Conservation (phyloP, 495 filamentous ascomycete genomes). For the Penicillium canescens region DNA sequence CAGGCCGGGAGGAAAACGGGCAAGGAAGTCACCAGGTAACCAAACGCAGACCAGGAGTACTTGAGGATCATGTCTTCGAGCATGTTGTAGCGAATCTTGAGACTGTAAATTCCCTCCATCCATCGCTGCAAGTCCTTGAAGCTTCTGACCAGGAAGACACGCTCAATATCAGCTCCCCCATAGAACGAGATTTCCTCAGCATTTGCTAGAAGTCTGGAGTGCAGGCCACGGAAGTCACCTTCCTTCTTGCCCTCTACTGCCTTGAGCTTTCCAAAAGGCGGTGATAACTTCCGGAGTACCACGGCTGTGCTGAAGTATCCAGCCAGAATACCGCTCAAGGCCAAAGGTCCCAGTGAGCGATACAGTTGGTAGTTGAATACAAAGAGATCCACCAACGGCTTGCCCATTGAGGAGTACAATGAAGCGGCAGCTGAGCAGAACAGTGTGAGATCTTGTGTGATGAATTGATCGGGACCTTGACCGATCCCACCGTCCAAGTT, state of each 20-base stretch:
- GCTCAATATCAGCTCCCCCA: constrained; percentile 90
- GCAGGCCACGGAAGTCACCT: constrained; percentile 87
- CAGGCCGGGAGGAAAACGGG: constrained; percentile 95
- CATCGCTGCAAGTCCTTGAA: constrained; percentile 88
- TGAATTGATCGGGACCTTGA: constrained; percentile 92
- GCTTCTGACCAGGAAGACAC: constrained; percentile 80
- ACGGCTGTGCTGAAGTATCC: constrained; percentile 94
- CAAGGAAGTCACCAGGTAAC: constrained; percentile 88
- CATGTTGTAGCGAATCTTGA: constrained; percentile 98
- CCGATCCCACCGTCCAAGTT: constrained; percentile 94
- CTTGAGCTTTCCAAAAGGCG: constrained; percentile 94
- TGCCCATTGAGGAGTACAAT: constrained; percentile 92
- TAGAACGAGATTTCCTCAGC: constrained; percentile 99
- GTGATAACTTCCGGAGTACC: constrained; percentile 81
- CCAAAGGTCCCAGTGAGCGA: constrained; percentile 86
- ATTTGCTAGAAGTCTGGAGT: constrained; percentile 91
- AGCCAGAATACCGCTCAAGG: constrained; percentile 77
- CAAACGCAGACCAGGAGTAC: constrained; percentile 97
- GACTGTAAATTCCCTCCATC: constrained; percentile 96
- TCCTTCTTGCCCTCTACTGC: constrained; percentile 92
- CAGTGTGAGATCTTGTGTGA: constrained; percentile 93
- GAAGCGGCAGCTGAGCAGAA: constrained; percentile 94
- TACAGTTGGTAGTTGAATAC: constrained; percentile 98
- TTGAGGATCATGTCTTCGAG: constrained; percentile 98
- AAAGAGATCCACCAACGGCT: constrained; percentile 90